Evolutionary conservation across 257 asterid species (phyloP).

Genomic region (Perilla frutescens): DNA sequence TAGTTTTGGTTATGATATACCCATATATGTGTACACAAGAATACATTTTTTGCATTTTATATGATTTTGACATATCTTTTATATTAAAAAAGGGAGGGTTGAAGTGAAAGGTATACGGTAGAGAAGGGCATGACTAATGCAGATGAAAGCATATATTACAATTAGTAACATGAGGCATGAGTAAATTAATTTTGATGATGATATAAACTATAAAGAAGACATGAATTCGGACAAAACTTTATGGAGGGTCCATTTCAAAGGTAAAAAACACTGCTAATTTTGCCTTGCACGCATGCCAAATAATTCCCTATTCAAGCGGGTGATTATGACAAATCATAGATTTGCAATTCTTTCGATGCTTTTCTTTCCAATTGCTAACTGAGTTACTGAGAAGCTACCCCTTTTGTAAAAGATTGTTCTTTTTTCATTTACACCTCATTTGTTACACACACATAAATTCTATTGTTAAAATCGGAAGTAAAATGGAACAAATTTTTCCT

Average conservation of each 20-base stretch:
- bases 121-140: constrained; percentile 26
- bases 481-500: no score
- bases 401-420: constrained; percentile 7
- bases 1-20: not conserved
- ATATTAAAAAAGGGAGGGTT: not conserved
- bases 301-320: constrained; percentile 31
- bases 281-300: constrained; percentile 41
- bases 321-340: constrained; percentile 37
- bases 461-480: no score
- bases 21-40: not conserved
- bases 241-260: constrained; percentile 36
- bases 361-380: constrained; percentile 10
- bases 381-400: constrained; percentile 14
- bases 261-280: constrained; percentile 14
- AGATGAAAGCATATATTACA: not conserved
- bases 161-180: not conserved
- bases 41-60: constrained; percentile 1
- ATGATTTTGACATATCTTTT: not conserved
- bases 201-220: constrained; percentile 5
- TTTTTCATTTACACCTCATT: not conserved
- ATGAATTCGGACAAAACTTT: constrained; percentile 17
- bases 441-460: no score
- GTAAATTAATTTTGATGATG: not conserved
- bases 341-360: constrained; percentile 28
- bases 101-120: not conserved